Evolutionary conservation across 306 rosid genomes (phyloP).

Genomic region (Cucumis hystrix): DNA sequence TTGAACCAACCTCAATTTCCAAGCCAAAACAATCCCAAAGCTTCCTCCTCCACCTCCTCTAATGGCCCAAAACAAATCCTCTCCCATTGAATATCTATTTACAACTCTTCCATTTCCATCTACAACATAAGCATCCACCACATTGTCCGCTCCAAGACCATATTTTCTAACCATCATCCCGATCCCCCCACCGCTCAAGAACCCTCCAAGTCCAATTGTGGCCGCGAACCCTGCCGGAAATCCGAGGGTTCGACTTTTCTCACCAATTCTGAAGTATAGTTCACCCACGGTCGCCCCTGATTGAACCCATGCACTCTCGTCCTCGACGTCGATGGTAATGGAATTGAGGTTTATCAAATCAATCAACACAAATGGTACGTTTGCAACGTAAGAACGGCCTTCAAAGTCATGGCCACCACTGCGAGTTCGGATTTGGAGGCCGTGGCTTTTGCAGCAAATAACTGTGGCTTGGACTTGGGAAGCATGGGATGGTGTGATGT

Average conservation of each 20-base stretch:
- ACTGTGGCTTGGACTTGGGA: background rate
- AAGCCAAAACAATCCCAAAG: background rate
- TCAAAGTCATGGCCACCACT: background rate
- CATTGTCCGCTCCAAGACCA: background rate
- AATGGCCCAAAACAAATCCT: background rate
- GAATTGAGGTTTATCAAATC: background rate
- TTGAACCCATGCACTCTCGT: background rate
- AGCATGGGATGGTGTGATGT: background rate
- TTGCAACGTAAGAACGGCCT: background rate
- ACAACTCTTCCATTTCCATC: background rate
- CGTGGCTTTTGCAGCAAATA: background rate
- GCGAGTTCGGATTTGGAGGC: background rate
- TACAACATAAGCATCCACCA: background rate
- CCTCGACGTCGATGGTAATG: background rate
- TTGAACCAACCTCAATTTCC: background rate
- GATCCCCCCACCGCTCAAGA: background rate
- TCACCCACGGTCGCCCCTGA: background rate
- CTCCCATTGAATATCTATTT: background rate
- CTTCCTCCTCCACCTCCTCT: background rate
- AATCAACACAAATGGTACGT: background rate
- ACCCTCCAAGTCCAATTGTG: background rate
- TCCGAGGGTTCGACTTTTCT: background rate
- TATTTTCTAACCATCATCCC: background rate
- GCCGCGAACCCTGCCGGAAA: background rate
- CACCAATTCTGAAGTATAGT: background rate